Evolutionary conservation across 2,329 filamentous ascomycete species (phyloP).

Genomic region (Plectosphaerella sp.): DNA sequence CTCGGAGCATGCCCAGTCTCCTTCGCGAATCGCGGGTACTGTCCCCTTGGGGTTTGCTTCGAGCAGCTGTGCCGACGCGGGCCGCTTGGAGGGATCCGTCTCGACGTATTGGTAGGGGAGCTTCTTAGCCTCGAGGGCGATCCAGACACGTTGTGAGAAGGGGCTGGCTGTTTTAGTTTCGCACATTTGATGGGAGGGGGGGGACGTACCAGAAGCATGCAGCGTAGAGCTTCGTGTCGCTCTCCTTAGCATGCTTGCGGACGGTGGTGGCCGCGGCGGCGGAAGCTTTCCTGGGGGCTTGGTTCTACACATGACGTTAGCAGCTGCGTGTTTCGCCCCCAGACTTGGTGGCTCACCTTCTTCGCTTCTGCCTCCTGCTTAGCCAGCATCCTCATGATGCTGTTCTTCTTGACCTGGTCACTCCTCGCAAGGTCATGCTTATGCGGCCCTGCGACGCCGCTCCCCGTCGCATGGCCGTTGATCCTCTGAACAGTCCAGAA

Average conservation of each 20-base stretch:
- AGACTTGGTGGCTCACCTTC: slow-evolving; percentile 66
- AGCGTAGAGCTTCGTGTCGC: slow-evolving; percentile 72
- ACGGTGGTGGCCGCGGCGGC: slow-evolving; percentile 66
- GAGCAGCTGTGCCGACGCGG: slow-evolving; percentile 48
- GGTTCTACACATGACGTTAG: slow-evolving; percentile 4
- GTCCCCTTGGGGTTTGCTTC: slow-evolving; percentile 73
- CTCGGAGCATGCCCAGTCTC: slow-evolving; percentile 78
- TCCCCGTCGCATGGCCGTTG: slow-evolving; percentile 68
- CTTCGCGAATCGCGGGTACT: slow-evolving; percentile 73
- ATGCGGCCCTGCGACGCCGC: slow-evolving; percentile 67
- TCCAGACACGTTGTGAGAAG: slow-evolving; percentile 86
- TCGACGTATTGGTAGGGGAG: slow-evolving; percentile 83
- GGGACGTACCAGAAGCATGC: slow-evolving; percentile 72
- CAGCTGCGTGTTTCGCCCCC: slow-evolving; percentile 39
- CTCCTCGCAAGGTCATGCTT: slow-evolving; percentile 69
- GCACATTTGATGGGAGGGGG: neutral
- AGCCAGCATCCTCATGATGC: slow-evolving; percentile 61
- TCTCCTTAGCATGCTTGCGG: slow-evolving; percentile 64
- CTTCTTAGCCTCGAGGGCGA: slow-evolving; percentile 75
- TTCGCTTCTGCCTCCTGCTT: slow-evolving; percentile 63
- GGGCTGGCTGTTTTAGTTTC: slow-evolving; percentile 44
- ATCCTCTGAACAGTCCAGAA: slow-evolving; percentile 75
- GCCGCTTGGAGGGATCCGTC: slow-evolving; percentile 74
- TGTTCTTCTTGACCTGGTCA: slow-evolving; percentile 78
- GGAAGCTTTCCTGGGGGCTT: slow-evolving; percentile 56